phyloP scores from a whole-genome alignment of 805 yeast genomes.

The Metschnikowia koreensis region DNA sequence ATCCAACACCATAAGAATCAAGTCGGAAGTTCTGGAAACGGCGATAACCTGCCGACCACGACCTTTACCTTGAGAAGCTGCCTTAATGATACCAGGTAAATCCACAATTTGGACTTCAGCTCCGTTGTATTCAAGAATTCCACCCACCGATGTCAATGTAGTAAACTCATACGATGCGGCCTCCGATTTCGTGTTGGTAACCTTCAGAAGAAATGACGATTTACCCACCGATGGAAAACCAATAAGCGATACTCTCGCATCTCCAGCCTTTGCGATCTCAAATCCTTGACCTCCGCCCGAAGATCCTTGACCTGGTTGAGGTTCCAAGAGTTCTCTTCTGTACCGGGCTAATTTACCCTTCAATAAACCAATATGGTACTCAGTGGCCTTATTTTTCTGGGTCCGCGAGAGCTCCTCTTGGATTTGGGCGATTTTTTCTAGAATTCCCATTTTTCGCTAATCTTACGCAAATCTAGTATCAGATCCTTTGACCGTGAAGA shows the following conservation, averaged over 20 bases:
- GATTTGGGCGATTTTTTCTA: constrained; percentile 80
- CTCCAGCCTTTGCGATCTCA: constrained; percentile 94
- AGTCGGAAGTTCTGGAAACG: constrained; percentile 91
- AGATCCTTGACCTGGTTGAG: constrained; percentile 72
- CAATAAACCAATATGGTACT: constrained; percentile 89
- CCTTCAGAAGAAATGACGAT: constrained; percentile 82
- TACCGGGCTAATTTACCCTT: constrained; percentile 94
- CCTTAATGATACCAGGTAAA: constrained; percentile 94
- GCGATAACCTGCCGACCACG: constrained; percentile 97
- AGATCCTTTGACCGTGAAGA: neutral
- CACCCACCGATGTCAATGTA: constrained; percentile 94
- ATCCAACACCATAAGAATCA: constrained; percentile 89
- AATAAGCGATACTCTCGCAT: constrained; percentile 90
- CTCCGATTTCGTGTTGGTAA: constrained; percentile 91
- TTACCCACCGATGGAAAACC: constrained; percentile 99
- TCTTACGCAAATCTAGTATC: neutral
- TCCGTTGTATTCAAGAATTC: constrained; percentile 91
- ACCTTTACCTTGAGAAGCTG: constrained; percentile 96
- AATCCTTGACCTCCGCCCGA: constrained; percentile 83
- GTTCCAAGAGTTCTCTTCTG: constrained; percentile 87
- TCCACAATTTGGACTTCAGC: constrained; percentile 98
- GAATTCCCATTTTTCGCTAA: constrained; percentile 17
- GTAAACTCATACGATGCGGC: constrained; percentile 95
- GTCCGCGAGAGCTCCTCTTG: constrained; percentile 93
- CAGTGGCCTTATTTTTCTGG: constrained; percentile 97